These are phyloP conservation scores for Saturnispora mendoncae DNA, from an alignment of 805 yeast genomes.

Conservation along the genomic window DNA sequence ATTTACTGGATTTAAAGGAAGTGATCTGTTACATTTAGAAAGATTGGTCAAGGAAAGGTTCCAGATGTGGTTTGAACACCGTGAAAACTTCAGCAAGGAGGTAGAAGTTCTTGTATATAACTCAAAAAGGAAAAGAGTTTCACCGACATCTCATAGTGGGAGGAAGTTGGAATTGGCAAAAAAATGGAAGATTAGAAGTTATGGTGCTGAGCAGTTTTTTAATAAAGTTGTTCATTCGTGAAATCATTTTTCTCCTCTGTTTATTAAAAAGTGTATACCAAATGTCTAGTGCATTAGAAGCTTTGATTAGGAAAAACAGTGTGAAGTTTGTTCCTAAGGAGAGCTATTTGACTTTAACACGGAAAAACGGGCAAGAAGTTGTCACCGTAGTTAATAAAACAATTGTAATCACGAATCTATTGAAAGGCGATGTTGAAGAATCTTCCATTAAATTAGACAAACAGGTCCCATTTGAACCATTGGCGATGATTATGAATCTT, in stretches of 20 bases:
- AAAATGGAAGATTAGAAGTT: constrained; percentile 17
- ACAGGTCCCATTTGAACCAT: constrained; percentile 21
- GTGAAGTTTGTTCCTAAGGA: constrained; percentile 13
- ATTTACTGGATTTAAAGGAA: constrained; percentile 27
- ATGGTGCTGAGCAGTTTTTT: constrained; percentile 10
- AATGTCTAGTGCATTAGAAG: constrained; percentile 1
- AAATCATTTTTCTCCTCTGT: neutral
- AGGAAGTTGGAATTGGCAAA: constrained; percentile 21
- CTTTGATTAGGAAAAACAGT: constrained; percentile 1
- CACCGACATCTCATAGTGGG: constrained; percentile 8
- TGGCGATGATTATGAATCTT: constrained; percentile 17
- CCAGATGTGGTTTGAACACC: constrained; percentile 35
- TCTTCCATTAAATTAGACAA: constrained; percentile 10
- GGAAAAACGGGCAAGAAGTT: constrained; percentile 22
- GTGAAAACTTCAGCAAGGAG: constrained; percentile 39
- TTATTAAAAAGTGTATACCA: neutral
- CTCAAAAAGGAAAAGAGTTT: neutral
- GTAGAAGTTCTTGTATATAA: constrained; percentile 44
- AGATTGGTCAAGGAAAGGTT: constrained; percentile 50
- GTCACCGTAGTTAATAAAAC: constrained; percentile 18
- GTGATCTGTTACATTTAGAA: constrained; percentile 25
- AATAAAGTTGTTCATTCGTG: neutral
- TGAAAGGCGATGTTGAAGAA: neutral
- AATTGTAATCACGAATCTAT: constrained; percentile 18
- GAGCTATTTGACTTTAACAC: constrained; percentile 20